A percentile compares a stretch with the other conserved stretches of the same genome.
These are phyloP conservation scores for Ustilago esculenta DNA, from an alignment of 1,284 basidiomycete genomes.

Conservation along the genomic window DNA sequence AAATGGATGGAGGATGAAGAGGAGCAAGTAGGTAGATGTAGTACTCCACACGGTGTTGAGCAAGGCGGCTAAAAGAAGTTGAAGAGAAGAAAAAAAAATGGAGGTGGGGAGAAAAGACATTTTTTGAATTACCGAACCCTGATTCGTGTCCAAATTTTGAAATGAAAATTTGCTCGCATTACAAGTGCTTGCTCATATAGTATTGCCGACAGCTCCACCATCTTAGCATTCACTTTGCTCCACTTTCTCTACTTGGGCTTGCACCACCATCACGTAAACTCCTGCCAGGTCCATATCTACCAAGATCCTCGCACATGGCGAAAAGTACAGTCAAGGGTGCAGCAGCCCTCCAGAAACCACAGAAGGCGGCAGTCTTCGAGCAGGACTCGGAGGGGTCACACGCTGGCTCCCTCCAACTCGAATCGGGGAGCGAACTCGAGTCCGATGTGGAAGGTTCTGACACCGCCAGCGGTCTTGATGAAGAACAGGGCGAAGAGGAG, in stretches of 20 bases:
- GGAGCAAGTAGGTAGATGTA: not conserved
- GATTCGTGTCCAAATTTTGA: constrained; percentile 6
- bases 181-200: too few relatives aligned
- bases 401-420: constrained; percentile 18
- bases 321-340: constrained; percentile 1
- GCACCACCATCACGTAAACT: not conserved
- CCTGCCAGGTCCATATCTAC: too few relatives aligned
- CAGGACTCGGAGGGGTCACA: constrained; percentile 39
- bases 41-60: constrained; percentile 7
- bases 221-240: too few relatives aligned
- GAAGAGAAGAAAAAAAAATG: constrained; percentile 13
- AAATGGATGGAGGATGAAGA: not conserved
- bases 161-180: constrained; percentile 21
- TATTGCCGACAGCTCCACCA: constrained; percentile 7
- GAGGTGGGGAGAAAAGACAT: constrained; percentile 2
- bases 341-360: not conserved
- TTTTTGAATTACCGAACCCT: constrained; percentile 26
- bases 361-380: constrained; percentile 25
- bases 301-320: too few relatives aligned
- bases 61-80: not conserved
- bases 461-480: not conserved
- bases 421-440: constrained; percentile 22
- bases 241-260: not conserved
- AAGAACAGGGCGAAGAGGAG: constrained; percentile 17
- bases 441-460: constrained; percentile 19